These are phyloP conservation scores for Silene conica DNA, from an alignment of 148 eudicot species.

Conservation along the genomic window DNA sequence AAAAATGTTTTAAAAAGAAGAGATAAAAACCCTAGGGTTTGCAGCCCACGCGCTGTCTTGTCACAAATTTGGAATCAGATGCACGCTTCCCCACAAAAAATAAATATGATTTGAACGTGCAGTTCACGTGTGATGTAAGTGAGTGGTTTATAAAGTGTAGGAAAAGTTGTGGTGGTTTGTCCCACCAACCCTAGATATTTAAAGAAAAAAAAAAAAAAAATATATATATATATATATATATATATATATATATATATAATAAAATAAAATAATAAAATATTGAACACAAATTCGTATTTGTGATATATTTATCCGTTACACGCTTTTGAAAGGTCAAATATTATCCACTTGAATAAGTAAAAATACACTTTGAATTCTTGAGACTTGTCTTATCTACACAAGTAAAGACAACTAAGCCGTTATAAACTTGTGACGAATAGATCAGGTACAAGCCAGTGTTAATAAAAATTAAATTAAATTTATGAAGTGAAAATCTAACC, in stretches of 20 bases:
- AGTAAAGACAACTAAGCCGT: too few species aligned
- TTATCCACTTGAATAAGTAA: too few species aligned
- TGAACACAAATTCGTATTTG: too few species aligned
- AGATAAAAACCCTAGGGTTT: constrained; percentile 23
- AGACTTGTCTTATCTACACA: too few species aligned
- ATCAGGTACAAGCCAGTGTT: too few species aligned
- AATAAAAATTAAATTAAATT: constrained; percentile 23
- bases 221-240: too few species aligned
- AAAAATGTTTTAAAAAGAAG: not conserved
- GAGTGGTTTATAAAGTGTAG: not conserved
- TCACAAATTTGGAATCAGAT: constrained; percentile 26
- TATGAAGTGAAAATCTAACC: constrained; percentile 27
- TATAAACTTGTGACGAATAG: too few species aligned
- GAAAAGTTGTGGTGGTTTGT: constrained; percentile 15
- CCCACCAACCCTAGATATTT: constrained; percentile 35
- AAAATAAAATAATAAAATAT: too few species aligned
- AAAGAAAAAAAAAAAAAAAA: constrained; percentile 23
- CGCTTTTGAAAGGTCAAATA: too few species aligned
- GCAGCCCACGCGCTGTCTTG: constrained; percentile 21
- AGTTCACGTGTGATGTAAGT: not conserved
- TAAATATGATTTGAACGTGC: constrained; percentile 25
- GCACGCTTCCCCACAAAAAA: constrained; percentile 22
- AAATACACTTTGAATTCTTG: too few species aligned
- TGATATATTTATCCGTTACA: too few species aligned
- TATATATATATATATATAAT: too few species aligned